Base-by-base conservation (phyloP, 306 rosid species). In the Cucurbita pepo region DNA sequence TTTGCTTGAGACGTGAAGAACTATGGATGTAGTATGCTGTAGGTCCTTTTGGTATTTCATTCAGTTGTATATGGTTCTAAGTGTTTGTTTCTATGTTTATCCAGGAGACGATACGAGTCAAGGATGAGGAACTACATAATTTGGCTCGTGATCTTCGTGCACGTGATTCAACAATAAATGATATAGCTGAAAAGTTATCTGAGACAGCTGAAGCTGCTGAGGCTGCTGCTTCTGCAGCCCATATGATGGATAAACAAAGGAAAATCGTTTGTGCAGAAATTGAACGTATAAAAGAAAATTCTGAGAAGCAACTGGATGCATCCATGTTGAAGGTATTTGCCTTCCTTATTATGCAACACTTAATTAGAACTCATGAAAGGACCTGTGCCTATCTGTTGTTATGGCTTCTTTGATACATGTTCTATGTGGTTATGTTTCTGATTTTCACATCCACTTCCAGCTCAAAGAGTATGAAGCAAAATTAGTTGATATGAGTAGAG, bases 161-260 rank as follows among this genome's bases (percentile, higher is more conserved):
- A 75, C 91, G 96, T 6, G 95, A 95, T 86, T 91, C 90, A 77
- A 91, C 99, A 69, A 95, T 95, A 80, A 89, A 83, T 81, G 95
- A 88, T 54, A 88, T 95, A 71, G 96, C 99, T 36, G 99, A 95
- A 15, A 95, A 88, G 70, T 86, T 95, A 63, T 79, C 99, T 47
- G 99, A 95, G 83, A 95, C 97, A 47, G 99, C 99, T 45, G 99
- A 91, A 75, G 97, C 99, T 78, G 97, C 99, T 2, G 99, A 95
- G 89, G 96, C 95, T 37, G 99, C 99, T 73, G 99, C 97, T 76
- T 86, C 95, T 75, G 97, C 99, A 70, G 99, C 97, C 65, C 87
- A 88, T 83, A 89, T 84, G 13, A 88, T 95, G 82, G 97, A 91
- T 76, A 97, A 95, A 69, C 99, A 95, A 55, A 59, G 99, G 81